These are phyloP conservation scores for Sphagnum fallax DNA, from an alignment of 228 moss, liverwort and hornwort genomes.

Conservation along the genomic window DNA sequence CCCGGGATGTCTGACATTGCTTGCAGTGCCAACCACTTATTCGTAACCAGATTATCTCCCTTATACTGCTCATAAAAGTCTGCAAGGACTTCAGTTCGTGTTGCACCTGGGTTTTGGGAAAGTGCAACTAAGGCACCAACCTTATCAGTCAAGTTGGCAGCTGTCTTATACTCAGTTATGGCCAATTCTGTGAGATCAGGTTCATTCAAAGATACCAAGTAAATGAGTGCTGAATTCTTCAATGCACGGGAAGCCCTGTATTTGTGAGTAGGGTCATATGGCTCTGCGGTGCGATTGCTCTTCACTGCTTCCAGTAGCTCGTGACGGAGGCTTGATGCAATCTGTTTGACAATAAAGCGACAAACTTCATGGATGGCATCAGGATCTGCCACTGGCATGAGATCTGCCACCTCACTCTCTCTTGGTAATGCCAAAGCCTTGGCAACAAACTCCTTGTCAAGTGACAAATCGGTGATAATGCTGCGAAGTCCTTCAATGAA, in stretches of 20 bases:
- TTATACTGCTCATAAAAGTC: constrained; percentile 79
- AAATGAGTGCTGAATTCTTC: constrained; percentile 64
- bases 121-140: constrained; percentile 65
- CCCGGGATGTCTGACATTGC: constrained; percentile 70
- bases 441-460: constrained; percentile 81
- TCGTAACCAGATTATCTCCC: constrained; percentile 61
- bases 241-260: constrained; percentile 62
- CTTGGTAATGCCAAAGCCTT: constrained; percentile 71
- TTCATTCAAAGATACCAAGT: constrained; percentile 59
- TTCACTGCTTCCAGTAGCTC: constrained; percentile 57
- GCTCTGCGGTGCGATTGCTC: constrained; percentile 46
- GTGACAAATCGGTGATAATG: constrained; percentile 42
- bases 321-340: constrained; percentile 49
- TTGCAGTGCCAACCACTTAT: constrained; percentile 90
- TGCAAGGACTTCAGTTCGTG: constrained; percentile 43
- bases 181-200: constrained; percentile 45
- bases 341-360: constrained; percentile 48
- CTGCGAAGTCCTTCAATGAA: constrained; percentile 71
- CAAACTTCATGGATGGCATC: constrained; percentile 77
- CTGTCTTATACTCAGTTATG: constrained; percentile 44
- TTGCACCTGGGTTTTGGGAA: constrained; percentile 63
- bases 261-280: constrained; percentile 57
- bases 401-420: constrained; percentile 80
- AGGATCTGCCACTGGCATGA: constrained; percentile 74
- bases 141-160: constrained; percentile 80